Evolutionary conservation across 352 stramenopile genomes (phyloP), one percentile per base, ranked within the genome.

Genomic region (Globisporangium recalcitrans): DNA sequence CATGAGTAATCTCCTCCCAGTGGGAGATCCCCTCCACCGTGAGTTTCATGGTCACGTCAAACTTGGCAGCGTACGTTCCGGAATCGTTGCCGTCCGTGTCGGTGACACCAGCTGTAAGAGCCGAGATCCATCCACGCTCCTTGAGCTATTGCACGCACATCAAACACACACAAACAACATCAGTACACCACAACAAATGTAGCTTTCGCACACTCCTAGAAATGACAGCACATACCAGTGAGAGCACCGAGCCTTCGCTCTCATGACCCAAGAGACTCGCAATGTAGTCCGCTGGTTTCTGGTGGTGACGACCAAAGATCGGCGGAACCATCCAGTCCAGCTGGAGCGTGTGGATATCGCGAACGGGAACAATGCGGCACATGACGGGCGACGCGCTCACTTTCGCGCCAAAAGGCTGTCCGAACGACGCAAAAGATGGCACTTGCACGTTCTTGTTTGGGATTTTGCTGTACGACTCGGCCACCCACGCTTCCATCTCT

Each of bases 211-310:
- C 36, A 44, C 36, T 8, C 19, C 24, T 42, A 61, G 21, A 53
- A 6, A 58, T 16, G 22, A 16, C 34, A 60, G 58, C n/a, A n/a
- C 48, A 32, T 73, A 95, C 83, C 67, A 89, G 69, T 32, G 81
- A 91, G 19, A 96, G 64, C 24, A 96, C 71, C 1, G 83, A 93
- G 16, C 87, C 87, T 75, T 91, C 78, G 48, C 82, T 88, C 70
- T 96, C 87, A 60, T 96, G 80, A 2, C 87, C 87, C 5, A 94
- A 63, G 3, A 96, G 78, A 60, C 77, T 86, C 47, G 82, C 83
- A 22, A 96, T 73, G 42, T 93, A 93, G 52, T 93, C 82, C 21
- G 82, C 73, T 1, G 87, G 87, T 24, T 93, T 93, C 34, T 91
- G 77, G 26, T 79, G 74, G 69, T 94, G 77, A 11, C 74, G 59